Percentiles rank a stretch among this genome's conserved stretches.
phyloP scores from a whole-genome alignment of 352 stramenopile species.

The Phytophthora pisi region DNA sequence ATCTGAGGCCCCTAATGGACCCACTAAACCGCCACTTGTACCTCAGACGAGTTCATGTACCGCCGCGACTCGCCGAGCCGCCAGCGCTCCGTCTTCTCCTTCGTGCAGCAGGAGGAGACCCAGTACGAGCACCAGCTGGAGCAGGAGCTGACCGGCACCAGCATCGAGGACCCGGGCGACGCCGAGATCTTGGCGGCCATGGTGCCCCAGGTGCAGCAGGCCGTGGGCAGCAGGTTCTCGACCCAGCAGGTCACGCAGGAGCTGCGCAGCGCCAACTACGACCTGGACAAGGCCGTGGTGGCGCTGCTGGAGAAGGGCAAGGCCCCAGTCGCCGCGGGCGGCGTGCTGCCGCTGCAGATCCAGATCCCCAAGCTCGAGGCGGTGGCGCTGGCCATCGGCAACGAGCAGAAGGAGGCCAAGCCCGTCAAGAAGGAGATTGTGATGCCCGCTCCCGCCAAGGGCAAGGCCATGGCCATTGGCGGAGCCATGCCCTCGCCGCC shows the following conservation, averaged over 20 bases:
- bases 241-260: slow-evolving; percentile 68
- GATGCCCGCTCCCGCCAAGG: slow-evolving; percentile 47
- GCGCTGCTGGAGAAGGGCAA: slow-evolving; percentile 76
- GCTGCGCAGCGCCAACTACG: slow-evolving; percentile 77
- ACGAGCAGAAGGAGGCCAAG: slow-evolving; percentile 27
- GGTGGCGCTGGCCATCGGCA: slow-evolving; percentile 56
- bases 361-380: slow-evolving; percentile 66
- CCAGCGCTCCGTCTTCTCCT: slow-evolving; percentile 80
- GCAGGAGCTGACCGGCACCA: background rate
- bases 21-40: background rate
- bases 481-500: slow-evolving; percentile 9
- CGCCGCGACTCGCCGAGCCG: slow-evolving; percentile 79
- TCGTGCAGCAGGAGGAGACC: slow-evolving; percentile 60
- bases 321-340: slow-evolving; percentile 30
- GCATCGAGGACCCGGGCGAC: slow-evolving; percentile 47
- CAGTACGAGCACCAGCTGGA: slow-evolving; percentile 8
- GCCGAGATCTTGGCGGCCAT: slow-evolving; percentile 60
- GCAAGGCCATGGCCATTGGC: slow-evolving; percentile 59
- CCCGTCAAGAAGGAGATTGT: slow-evolving; percentile 32
- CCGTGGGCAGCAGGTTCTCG: slow-evolving; percentile 59
- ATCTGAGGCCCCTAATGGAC: background rate
- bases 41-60: slow-evolving; percentile 81
- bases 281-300: slow-evolving; percentile 77
- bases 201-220: slow-evolving; percentile 61
- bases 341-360: slow-evolving; percentile 68